phyloP scores from a whole-genome alignment of 768 basidiomycete species.

The Tricholoma sp. region DNA sequence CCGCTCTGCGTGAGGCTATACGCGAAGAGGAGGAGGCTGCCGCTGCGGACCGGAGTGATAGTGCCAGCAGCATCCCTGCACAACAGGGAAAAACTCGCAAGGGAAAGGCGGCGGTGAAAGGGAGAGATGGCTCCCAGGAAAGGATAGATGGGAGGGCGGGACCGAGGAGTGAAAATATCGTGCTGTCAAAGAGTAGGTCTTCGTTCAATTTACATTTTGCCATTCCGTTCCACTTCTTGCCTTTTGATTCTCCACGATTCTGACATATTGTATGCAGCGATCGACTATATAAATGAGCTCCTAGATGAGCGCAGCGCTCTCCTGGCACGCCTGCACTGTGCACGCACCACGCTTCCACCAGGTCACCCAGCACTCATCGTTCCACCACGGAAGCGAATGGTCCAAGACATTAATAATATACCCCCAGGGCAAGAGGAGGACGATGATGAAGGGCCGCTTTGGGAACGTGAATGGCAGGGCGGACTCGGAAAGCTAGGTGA shows the following conservation, averaged over 20 bases:
- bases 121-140: slow-evolving; percentile 39
- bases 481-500: slow-evolving; percentile 49
- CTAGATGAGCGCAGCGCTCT: slow-evolving; percentile 55
- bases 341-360: slow-evolving; percentile 50
- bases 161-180: slow-evolving; percentile 86
- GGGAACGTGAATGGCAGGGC: slow-evolving; percentile 85
- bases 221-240: neutral
- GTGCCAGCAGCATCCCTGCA: slow-evolving; percentile 13
- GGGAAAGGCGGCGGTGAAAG: slow-evolving; percentile 43
- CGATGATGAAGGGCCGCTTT: slow-evolving; percentile 37
- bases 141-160: slow-evolving; percentile 81
- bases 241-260: neutral
- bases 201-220: neutral
- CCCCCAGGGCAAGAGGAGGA: slow-evolving; percentile 17
- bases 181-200: slow-evolving; percentile 78
- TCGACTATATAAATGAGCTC: slow-evolving; percentile 75
- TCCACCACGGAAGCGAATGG: slow-evolving; percentile 13
- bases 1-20: slow-evolving; percentile 77
- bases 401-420: slow-evolving; percentile 5
- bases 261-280: slow-evolving; percentile 44
- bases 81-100: slow-evolving; percentile 27
- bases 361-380: slow-evolving; percentile 53
- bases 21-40: slow-evolving; percentile 62
- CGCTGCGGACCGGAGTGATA: slow-evolving; percentile 17
- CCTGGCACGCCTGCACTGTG: slow-evolving; percentile 52